Percentiles rank a stretch among this genome's conserved stretches.
Conservation (phyloP, 2,329 filamentous ascomycete species). For the Aspergillus arachidicola region DNA sequence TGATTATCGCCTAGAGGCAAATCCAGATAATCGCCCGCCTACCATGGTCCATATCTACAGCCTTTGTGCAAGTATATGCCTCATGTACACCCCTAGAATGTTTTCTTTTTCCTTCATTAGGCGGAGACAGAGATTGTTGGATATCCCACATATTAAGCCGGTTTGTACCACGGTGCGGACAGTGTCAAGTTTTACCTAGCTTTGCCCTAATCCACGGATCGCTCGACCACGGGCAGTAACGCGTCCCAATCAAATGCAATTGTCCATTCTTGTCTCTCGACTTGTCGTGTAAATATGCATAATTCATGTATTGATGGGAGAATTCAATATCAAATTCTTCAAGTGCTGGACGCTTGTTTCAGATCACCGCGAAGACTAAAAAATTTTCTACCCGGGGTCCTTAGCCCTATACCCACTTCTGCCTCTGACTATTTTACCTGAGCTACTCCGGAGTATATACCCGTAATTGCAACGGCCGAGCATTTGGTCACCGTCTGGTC, state of each 20-base stretch:
- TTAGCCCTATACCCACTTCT: not conserved
- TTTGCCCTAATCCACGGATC: not conserved
- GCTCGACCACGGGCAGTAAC: not conserved
- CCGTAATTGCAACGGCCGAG: not conserved
- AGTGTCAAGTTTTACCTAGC: not conserved
- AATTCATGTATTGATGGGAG: not conserved
- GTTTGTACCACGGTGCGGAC: not conserved
- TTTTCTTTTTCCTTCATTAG: not conserved
- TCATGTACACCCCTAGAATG: not conserved
- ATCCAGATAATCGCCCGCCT: not conserved
- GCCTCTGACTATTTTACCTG: not conserved
- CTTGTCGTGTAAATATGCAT: not conserved
- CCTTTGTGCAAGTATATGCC: not conserved
- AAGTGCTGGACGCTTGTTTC: not conserved
- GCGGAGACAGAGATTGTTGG: not conserved
- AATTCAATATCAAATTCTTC: not conserved
- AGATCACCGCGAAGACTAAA: not conserved
- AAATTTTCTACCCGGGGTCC: not conserved
- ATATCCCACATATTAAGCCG: not conserved
- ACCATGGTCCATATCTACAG: not conserved
- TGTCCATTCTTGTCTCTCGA: not conserved
- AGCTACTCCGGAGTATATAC: not conserved
- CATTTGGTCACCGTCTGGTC: not conserved
- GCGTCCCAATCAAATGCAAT: not conserved
- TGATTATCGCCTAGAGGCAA: not conserved